Percentiles rank a stretch among this genome's conserved stretches.
These are phyloP conservation scores for Diaporthe sp. DNA, from an alignment of 2,329 filamentous ascomycete genomes.

Conservation along the genomic window DNA sequence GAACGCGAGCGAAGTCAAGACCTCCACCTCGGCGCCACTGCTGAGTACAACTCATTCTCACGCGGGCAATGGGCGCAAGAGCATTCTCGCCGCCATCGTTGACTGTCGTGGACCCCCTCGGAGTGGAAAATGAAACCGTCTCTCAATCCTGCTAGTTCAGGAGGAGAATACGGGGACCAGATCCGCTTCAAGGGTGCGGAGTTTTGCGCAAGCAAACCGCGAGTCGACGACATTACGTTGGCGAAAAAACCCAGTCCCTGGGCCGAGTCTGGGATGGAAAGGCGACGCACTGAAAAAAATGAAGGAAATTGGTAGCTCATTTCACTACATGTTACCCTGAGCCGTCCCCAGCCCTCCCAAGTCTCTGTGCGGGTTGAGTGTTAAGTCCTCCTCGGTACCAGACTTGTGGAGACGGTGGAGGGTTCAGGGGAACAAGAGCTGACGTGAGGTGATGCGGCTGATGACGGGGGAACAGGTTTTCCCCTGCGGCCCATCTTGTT, in stretches of 20 bases:
- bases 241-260: background rate
- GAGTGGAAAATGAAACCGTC: background rate
- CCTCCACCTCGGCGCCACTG: constrained; percentile 36
- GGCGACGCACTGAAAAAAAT: constrained; percentile 4
- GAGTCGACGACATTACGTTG: background rate
- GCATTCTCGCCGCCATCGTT: background rate
- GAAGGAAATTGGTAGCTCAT: constrained; percentile 34
- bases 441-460: constrained; percentile 34
- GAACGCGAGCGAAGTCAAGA: constrained; percentile 44
- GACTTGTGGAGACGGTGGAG: background rate
- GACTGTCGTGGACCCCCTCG: background rate
- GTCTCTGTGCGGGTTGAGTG: constrained; percentile 37
- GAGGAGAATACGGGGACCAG: constrained; percentile 2
- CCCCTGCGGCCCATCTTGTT: background rate
- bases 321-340: constrained; percentile 41
- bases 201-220: background rate
- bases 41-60: constrained; percentile 23
- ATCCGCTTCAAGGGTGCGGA: background rate
- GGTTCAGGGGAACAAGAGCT: constrained; percentile 31
- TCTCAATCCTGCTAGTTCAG: constrained; percentile 38
- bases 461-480: constrained; percentile 32
- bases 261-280: constrained; percentile 30
- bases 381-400: constrained; percentile 42
- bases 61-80: background rate
- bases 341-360: background rate